Evolutionary conservation across 2,329 filamentous ascomycete species (phyloP), one percentile per base, ranked within the genome.

Genomic region (Hymenoscyphus linearis): DNA sequence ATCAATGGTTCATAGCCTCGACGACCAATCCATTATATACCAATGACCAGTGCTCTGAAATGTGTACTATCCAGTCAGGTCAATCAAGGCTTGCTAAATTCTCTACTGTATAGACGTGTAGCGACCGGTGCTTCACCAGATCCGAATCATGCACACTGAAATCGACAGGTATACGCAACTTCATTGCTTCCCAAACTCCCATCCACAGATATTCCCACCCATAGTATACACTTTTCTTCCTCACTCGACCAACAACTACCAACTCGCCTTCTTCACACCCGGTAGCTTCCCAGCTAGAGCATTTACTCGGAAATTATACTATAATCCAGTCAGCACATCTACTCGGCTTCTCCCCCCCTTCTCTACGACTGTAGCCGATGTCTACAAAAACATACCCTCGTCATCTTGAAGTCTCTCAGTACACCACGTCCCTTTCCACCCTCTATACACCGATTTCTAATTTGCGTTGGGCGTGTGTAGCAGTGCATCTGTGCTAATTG

Each of bases 291-390:
- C 95, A 35, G 84, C 87, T 65, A 97, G 78, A 18, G 95, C 95
- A 75, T 96, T 88, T 77, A 95, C 80, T 74, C 95, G 85, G 80
- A 99, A 99, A 79, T 93, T 91, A 76, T 84, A 99, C 93, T 98
- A 71, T 26, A 68, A 58, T 59, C 73, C 52, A 73, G 64, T 62
- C 52, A 58, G 18, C 16, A 44, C 16, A 47, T 18, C 57, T 44
- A n/a, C n/a, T 26, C 56, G 6, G 31, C 40, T 34, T 1, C 50
- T 54, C 31, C 22, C 27, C 25, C 13, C 26, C 35, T 18, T 16
- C 26, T 25, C n/a, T 10, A 22, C 26, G 22, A 22, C n/a, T 6
- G 50, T 31, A 52, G 16, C 40, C 40, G 10, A 7, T 7, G n/a
- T 7, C 44, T 12, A 3, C n/a, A 25, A 12, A n/a, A 26, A 81